A percentile compares a stretch with the other conserved stretches of the same genome.
phyloP scores from a whole-genome alignment of 305 asterid species.

The Fraxinus albicans region DNA sequence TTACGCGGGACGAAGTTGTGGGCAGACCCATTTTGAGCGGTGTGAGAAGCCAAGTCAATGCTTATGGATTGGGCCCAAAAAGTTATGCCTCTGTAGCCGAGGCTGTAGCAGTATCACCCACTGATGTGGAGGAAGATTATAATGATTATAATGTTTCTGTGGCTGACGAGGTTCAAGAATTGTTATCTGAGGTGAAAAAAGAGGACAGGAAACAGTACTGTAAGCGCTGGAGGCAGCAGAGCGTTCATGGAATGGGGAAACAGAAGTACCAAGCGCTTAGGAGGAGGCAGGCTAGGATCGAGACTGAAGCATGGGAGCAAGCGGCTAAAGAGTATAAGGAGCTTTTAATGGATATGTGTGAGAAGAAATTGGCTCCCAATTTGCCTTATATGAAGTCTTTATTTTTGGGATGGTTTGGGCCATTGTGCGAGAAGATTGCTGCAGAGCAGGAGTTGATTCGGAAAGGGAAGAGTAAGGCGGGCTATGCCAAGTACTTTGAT shows the following conservation, averaged over 20 bases:
- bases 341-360: constrained; percentile 85
- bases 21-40: constrained; percentile 18
- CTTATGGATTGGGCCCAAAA: constrained; percentile 36
- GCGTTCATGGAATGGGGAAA: constrained; percentile 39
- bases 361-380: constrained; percentile 90
- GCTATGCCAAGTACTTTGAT: constrained; percentile 58
- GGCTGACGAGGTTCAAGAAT: constrained; percentile 50
- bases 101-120: constrained; percentile 53
- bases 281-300: constrained; percentile 81
- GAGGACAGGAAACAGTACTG: constrained; percentile 47
- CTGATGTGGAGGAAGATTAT: constrained; percentile 49
- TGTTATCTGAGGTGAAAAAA: constrained; percentile 51
- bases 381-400: constrained; percentile 90
- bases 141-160: constrained; percentile 25
- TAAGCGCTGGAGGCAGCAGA: constrained; percentile 36
- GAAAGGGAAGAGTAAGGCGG: constrained; percentile 54
- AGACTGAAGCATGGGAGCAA: constrained; percentile 91
- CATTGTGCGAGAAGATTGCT: constrained; percentile 60
- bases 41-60: constrained; percentile 21
- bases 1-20: constrained; percentile 24
- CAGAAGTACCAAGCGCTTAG: constrained; percentile 46
- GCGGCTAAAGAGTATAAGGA: constrained; percentile 80
- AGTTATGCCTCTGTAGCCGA: constrained; percentile 75
- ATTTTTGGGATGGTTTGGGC: constrained; percentile 97
- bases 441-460: constrained; percentile 69